Evolutionary conservation across 1,139 yeast species (phyloP).

Genomic region (Kazachstania sp.): DNA sequence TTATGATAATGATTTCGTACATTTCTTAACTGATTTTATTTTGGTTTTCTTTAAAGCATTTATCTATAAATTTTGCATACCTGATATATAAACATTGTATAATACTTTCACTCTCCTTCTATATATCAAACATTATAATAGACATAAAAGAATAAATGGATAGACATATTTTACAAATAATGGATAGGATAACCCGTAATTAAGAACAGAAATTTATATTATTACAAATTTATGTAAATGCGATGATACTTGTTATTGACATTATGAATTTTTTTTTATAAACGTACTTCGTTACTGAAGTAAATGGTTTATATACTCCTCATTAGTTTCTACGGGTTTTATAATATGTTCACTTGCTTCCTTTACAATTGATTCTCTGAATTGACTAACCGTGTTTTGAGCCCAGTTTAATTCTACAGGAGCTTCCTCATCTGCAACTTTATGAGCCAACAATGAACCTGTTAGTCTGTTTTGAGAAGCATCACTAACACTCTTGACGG

Average conservation of each 20-base stretch:
- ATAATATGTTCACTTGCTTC: slow-evolving; percentile 19
- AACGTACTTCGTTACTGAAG: background rate
- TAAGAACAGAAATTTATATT: too few species aligned
- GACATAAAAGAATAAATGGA: too few species aligned
- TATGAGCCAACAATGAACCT: slow-evolving; percentile 68
- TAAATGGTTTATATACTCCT: slow-evolving; percentile 14
- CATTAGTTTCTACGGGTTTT: slow-evolving; percentile 16
- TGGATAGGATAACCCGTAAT: too few species aligned
- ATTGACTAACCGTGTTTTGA: slow-evolving; percentile 24
- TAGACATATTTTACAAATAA: too few species aligned
- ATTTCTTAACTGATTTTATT: too few species aligned
- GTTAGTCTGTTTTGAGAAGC: slow-evolving; percentile 56
- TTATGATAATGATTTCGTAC: background rate
- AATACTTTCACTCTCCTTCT: too few species aligned
- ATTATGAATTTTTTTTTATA: background rate
- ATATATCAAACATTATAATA: too few species aligned
- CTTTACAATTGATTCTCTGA: slow-evolving; percentile 20
- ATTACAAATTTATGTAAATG: background rate
- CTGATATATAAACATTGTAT: too few species aligned
- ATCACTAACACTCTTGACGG: slow-evolving; percentile 61
- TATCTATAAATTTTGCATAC: too few species aligned
- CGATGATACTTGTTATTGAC: background rate
- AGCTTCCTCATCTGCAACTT: slow-evolving; percentile 67
- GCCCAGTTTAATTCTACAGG: slow-evolving; percentile 33
- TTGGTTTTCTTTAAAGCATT: too few species aligned